Evolutionary conservation across 768 basidiomycete genomes (phyloP), one percentile per base, ranked within the genome.

Genomic region (Suillus occidentalis): DNA sequence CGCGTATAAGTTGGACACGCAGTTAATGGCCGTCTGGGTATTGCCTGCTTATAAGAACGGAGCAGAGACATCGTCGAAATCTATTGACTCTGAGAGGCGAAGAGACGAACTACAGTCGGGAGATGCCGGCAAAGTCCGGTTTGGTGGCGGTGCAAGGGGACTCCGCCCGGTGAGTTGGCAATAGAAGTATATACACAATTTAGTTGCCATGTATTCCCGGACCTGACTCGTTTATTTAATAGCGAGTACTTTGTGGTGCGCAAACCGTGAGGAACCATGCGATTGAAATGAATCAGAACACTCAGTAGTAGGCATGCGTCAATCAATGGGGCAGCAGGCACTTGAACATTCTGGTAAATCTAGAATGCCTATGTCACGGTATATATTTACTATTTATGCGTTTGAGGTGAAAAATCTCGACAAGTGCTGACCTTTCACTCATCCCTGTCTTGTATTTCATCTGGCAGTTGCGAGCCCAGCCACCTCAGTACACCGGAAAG

Each of bases 11-110:
- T 58, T 22, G 62, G 64, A 25, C 68, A 64, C 9, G 55, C 52
- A 36, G 65, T 69, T 16, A 73, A 59, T 28, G 72, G 34, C 20
- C 67, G 67, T 65, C 70, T 73, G 45, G 62, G 64, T 60, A 47
- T 75, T 25, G 74, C 74, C 65, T 76, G 78, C 67, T 74, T 79
- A 67, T 74, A 81, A 63, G 75, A 73, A 62, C 86, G 85, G 68
- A 87, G 77, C 66, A 89, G 77, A 66, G 86, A 87, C 88, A 89
- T 89, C 63, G 67, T 72, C 60, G 58, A 59, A 28, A 42, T 59
- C 18, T 28, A 28, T 59, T 4, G 28, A 28, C 28, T 28, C 28
- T 28, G 22, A 42, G 63, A 65, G 52, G 16, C 40, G 28, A 31
- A 40, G 39, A 58, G 25, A 42, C 53, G 53, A 34, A 31, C 20